phyloP scores from a whole-genome alignment of 2,329 filamentous ascomycete species.

The Metarhizium sp. region DNA sequence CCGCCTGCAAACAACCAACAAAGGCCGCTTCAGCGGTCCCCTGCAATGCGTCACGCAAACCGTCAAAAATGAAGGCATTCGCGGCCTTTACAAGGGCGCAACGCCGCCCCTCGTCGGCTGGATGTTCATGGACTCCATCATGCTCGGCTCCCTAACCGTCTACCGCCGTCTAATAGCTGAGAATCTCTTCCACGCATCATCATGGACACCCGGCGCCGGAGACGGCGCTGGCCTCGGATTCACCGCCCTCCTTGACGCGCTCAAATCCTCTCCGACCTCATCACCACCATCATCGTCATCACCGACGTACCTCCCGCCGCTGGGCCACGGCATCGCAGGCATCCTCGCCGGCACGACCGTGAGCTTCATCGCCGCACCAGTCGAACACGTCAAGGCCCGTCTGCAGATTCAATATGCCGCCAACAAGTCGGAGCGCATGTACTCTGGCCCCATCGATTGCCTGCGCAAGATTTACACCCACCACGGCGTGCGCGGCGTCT shows the following conservation, averaged over 20 bases:
- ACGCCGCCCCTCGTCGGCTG: slow-evolving; percentile 87
- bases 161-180: slow-evolving; percentile 80
- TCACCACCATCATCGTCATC: slow-evolving; percentile 13
- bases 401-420: slow-evolving; percentile 90
- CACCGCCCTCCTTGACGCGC: neutral
- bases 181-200: slow-evolving; percentile 57
- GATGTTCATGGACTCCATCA: slow-evolving; percentile 94
- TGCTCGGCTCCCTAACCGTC: slow-evolving; percentile 85
- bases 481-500: slow-evolving; percentile 74
- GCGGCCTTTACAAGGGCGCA: slow-evolving; percentile 88
- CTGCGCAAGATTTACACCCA: slow-evolving; percentile 55
- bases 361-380: slow-evolving; percentile 82
- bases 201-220: slow-evolving; percentile 18
- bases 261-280: slow-evolving; percentile 12
- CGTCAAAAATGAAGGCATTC: slow-evolving; percentile 72
- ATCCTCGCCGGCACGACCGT: slow-evolving; percentile 83
- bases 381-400: slow-evolving; percentile 91
- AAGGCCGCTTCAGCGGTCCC: slow-evolving; percentile 72
- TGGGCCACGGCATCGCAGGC: slow-evolving; percentile 83
- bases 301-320: slow-evolving; percentile 50
- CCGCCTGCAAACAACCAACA: slow-evolving; percentile 76
- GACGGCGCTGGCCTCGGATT: slow-evolving; percentile 10
- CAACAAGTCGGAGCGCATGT: slow-evolving; percentile 66
- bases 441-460: slow-evolving; percentile 83
- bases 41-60: slow-evolving; percentile 80